These are phyloP conservation scores for Peronospora belbahrii DNA, from an alignment of 352 stramenopile species.

Conservation along the genomic window DNA sequence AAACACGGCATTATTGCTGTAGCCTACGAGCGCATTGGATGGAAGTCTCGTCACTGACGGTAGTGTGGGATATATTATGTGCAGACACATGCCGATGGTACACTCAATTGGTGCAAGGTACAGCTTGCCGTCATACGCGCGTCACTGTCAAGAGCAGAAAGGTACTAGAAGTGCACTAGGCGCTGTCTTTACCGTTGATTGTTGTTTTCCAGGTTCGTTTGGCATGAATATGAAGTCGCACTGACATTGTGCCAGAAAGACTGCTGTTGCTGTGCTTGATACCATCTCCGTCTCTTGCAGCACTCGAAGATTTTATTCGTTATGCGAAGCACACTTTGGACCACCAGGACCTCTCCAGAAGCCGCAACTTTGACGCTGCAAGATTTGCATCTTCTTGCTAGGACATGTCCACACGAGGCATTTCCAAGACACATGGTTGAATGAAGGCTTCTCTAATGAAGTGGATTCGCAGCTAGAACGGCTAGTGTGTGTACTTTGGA, in stretches of 20 bases:
- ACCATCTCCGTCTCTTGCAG: too few relatives aligned
- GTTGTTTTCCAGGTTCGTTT: too few relatives aligned
- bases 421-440: constrained; percentile 52
- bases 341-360: background rate
- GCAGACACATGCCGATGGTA: background rate
- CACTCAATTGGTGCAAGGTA: constrained; percentile 55
- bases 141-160: constrained; percentile 52
- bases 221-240: too few relatives aligned
- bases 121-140: constrained; percentile 54
- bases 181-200: too few relatives aligned
- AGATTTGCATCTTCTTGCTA: constrained; percentile 43
- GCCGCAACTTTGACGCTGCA: constrained; percentile 13
- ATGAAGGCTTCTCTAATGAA: constrained; percentile 40
- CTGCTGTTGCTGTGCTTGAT: too few relatives aligned
- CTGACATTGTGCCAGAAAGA: too few relatives aligned
- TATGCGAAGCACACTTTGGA: too few relatives aligned
- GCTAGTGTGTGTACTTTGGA: constrained; percentile 31
- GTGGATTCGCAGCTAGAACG: constrained; percentile 47
- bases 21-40: constrained; percentile 42
- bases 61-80: constrained; percentile 9
- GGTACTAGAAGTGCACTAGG: constrained; percentile 64
- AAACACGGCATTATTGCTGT: constrained; percentile 58
- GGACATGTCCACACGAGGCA: constrained; percentile 32
- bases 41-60: constrained; percentile 71
- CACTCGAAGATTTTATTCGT: too few relatives aligned